phyloP scores from a whole-genome alignment of 73 alveolate species.

The Durusdinium trenchii region DNA sequence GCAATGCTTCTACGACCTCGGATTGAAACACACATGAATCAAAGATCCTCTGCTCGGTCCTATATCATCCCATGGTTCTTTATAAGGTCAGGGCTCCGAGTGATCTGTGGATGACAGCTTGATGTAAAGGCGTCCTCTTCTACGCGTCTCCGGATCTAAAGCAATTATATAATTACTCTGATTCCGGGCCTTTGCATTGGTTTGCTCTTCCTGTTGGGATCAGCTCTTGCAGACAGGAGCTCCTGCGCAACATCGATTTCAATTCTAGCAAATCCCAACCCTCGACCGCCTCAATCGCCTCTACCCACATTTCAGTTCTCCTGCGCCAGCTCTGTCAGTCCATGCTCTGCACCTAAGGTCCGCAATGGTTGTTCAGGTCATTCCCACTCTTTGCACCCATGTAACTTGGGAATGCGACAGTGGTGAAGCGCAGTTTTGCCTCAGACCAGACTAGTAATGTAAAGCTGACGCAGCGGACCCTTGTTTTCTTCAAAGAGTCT shows the following conservation, averaged over 20 bases:
- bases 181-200: constrained; percentile 1
- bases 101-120: constrained; percentile 50
- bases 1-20: background rate
- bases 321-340: constrained; percentile 31
- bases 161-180: background rate
- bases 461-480: background rate
- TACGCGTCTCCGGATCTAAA: background rate
- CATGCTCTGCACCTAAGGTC: constrained; percentile 57
- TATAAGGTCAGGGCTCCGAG: background rate
- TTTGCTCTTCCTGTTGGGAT: background rate
- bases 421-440: constrained; percentile 60
- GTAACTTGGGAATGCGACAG: background rate
- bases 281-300: background rate
- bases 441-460: background rate
- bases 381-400: background rate
- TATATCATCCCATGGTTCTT: background rate
- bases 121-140: constrained; percentile 33
- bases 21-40: background rate
- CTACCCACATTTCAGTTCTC: background rate
- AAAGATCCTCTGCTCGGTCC: background rate
- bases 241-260: background rate
- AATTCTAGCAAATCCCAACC: background rate
- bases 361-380: background rate
- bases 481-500: background rate
- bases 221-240: constrained; percentile 22